Evolutionary conservation across 78 protist genomes (phyloP).

Genomic region (Monosiga brevicollis): DNA sequence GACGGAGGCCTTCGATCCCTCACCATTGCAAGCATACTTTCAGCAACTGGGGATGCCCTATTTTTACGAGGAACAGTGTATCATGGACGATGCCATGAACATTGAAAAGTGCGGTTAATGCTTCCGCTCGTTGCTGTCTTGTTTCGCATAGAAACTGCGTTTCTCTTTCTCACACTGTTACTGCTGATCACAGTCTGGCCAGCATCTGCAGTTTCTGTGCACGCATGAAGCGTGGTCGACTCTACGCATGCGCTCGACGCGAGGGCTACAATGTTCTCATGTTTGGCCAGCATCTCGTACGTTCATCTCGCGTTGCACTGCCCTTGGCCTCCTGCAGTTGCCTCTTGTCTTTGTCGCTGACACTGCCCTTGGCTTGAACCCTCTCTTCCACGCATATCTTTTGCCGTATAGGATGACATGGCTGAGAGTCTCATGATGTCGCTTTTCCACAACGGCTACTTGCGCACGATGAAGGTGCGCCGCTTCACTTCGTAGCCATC

Average conservation of each 20-base stretch:
- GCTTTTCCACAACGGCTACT: constrained; percentile 54
- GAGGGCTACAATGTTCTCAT: constrained; percentile 78
- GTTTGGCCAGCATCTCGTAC: constrained; percentile 66
- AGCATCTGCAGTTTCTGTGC: constrained; percentile 55
- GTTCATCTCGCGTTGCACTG: neutral
- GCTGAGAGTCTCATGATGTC: constrained; percentile 71
- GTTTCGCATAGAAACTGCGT: neutral
- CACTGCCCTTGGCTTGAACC: neutral
- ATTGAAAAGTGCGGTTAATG: neutral
- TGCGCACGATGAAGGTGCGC: constrained; percentile 45
- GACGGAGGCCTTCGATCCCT: constrained; percentile 70
- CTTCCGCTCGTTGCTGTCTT: neutral
- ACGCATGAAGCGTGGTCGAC: constrained; percentile 69
- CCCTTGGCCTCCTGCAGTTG: neutral
- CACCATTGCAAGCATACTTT: constrained; percentile 51
- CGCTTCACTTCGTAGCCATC: too few species aligned
- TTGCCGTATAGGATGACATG: constrained; percentile 42
- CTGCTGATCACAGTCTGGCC: constrained; percentile 12
- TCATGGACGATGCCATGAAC: constrained; percentile 36
- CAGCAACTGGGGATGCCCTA: constrained; percentile 36
- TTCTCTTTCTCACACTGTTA: neutral
- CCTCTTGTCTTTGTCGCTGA: constrained; percentile 7
- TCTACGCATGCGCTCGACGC: constrained; percentile 50
- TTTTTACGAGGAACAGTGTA: constrained; percentile 19
- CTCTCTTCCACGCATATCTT: neutral